Evolutionary conservation across 306 rosid species (phyloP), one percentile per base, ranked within the genome.

Genomic region (Castanea crenata): DNA sequence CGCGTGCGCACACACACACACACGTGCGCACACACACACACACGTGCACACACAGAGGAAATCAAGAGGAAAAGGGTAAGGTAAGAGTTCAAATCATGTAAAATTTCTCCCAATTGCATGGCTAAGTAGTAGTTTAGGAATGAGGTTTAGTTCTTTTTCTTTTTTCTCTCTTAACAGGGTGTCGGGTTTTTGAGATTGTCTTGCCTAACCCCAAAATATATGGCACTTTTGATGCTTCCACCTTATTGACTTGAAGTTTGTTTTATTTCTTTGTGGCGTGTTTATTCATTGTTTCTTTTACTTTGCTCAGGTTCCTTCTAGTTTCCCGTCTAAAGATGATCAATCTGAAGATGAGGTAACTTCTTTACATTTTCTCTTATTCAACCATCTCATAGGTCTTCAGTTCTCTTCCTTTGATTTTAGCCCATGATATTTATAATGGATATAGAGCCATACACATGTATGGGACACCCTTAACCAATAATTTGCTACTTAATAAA

Each of bases 291-390:
- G 20, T 34, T 52, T 68, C 73, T 55, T 73, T 74, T 78, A 74
- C 68, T 89, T 83, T 52, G 68, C 56, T 78, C 91, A 95, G 99
- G 97, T 95, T 80, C 99, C 99, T 78, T 85, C 92, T 25, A 90
- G 83, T 81, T 84, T 90, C 62, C 81, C 93, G 38, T 82, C 94
- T 29, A 84, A 75, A 69, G 90, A 91, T 62, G 86, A 79, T 52
- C 84, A 79, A 73, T 72, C 70, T 62, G 86, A 75, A 49, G 55
- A 86, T 62, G 83, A 88, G 98, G 99, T 92, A 84, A 61, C 63
- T 63, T 71, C 73, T 38, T 76, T 76, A 62, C 23, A 41, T 58
- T 73, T 69, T 55, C 54, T 74, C 20, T 31, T 72, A 55, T 59
- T 81, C 9, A 1, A n/a, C 52, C 20, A 25, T 73, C 64, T 41